These are phyloP conservation scores for Debaryomyces nepalensis DNA, from an alignment of 1,139 yeast species.

Conservation along the genomic window DNA sequence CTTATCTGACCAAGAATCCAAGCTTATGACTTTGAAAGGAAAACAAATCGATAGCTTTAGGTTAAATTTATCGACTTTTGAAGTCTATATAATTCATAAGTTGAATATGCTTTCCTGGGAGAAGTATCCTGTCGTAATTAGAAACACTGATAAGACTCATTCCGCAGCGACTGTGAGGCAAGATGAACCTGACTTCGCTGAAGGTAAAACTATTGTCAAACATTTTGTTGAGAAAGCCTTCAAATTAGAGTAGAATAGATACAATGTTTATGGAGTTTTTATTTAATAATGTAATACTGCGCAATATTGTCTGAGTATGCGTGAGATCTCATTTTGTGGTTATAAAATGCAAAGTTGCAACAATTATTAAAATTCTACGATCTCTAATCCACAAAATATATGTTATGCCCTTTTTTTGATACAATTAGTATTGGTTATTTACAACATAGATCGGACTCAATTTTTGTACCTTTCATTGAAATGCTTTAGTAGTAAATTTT, in stretches of 20 bases:
- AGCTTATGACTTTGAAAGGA: conserved; percentile 22
- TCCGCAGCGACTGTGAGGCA: conserved; percentile 80
- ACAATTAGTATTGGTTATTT: too few species aligned
- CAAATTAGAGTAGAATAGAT: conserved; percentile 16
- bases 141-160: conserved; percentile 69
- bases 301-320: too few species aligned
- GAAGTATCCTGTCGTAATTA: conserved; percentile 72
- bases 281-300: neutral
- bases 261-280: neutral
- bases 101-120: conserved; percentile 67
- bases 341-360: too few species aligned
- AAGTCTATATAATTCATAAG: conserved; percentile 55
- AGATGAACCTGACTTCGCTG: conserved; percentile 55
- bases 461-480: neutral
- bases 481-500: neutral
- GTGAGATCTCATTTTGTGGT: too few species aligned
- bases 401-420: too few species aligned
- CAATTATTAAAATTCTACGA: too few species aligned
- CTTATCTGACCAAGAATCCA: conserved; percentile 1
- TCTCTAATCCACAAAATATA: too few species aligned
- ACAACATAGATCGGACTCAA: too few species aligned
- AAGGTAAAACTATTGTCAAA: conserved; percentile 67
- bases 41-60: conserved; percentile 30
- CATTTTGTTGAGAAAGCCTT: conserved; percentile 61
- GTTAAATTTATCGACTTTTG: conserved; percentile 45